A percentile compares a stretch with the other conserved stretches of the same genome.
Evolutionary conservation across 345 rosid genomes (phyloP).

Genomic region (Lumnitzera littorea): DNA sequence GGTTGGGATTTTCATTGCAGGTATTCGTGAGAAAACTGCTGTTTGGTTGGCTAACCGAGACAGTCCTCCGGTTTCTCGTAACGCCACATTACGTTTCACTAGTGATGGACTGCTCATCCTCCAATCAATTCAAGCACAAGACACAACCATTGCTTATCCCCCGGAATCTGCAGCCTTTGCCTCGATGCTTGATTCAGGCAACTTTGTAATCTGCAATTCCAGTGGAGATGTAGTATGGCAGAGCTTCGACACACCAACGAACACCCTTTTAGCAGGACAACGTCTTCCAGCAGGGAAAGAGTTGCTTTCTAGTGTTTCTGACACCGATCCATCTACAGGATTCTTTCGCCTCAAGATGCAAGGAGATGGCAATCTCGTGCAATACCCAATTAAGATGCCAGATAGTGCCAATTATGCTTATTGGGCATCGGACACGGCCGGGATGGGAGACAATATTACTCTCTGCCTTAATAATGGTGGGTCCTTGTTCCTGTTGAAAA

Average conservation of each 20-base stretch:
- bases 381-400: constrained; percentile 13
- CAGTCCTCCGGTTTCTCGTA: constrained; percentile 5
- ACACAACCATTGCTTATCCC: background rate
- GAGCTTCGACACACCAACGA: constrained; percentile 16
- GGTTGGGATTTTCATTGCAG: constrained; percentile 22
- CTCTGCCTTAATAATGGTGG: too few relatives aligned
- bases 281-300: background rate
- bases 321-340: constrained; percentile 10
- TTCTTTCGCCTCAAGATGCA: constrained; percentile 21
- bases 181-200: constrained; percentile 26
- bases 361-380: constrained; percentile 18
- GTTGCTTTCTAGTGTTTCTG: constrained; percentile 14
- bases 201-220: constrained; percentile 25
- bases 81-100: constrained; percentile 8
- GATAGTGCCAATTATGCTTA: background rate
- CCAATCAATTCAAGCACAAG: background rate
- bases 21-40: constrained; percentile 5
- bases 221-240: constrained; percentile 15
- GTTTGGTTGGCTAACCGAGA: constrained; percentile 19
- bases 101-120: constrained; percentile 12
- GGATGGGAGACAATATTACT: background rate
- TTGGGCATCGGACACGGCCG: accelerated
- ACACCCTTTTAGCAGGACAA: constrained; percentile 23
- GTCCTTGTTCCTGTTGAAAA: too few relatives aligned
- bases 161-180: constrained; percentile 8